A percentile compares a stretch with the other conserved stretches of the same genome.
Evolutionary conservation across 2,329 filamentous ascomycete species (phyloP).

Genomic region (Mariannaea elegans): DNA sequence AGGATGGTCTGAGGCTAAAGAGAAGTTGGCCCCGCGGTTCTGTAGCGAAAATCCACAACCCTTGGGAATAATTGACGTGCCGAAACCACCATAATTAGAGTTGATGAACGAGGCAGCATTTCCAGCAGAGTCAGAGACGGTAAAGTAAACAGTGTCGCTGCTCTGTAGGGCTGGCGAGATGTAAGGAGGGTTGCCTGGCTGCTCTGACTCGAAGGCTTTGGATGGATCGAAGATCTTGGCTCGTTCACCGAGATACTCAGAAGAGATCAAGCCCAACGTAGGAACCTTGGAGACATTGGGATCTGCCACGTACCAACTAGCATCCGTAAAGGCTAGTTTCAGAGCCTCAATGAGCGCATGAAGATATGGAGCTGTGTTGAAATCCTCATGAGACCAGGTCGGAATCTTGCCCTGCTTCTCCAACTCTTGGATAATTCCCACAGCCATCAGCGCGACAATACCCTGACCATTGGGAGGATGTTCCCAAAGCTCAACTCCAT

Average conservation of each 20-base stretch:
- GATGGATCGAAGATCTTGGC: slow-evolving; percentile 65
- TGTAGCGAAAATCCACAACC: slow-evolving; percentile 94
- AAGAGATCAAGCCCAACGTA: slow-evolving; percentile 72
- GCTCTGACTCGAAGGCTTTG: slow-evolving; percentile 66
- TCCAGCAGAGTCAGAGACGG: slow-evolving; percentile 80
- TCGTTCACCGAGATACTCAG: slow-evolving; percentile 78
- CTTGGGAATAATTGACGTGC: slow-evolving; percentile 83
- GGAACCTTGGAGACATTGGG: slow-evolving; percentile 78
- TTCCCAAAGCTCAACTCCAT: slow-evolving; percentile 87
- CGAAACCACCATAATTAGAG: slow-evolving; percentile 91
- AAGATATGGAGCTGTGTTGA: slow-evolving; percentile 83
- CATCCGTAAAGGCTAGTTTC: slow-evolving; percentile 90
- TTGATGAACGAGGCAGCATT: slow-evolving; percentile 98
- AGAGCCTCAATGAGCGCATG: slow-evolving; percentile 90
- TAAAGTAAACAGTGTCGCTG: slow-evolving; percentile 95
- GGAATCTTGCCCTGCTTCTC: slow-evolving; percentile 80
- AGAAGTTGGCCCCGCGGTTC: slow-evolving; percentile 91
- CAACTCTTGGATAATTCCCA: slow-evolving; percentile 89
- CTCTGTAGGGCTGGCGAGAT: slow-evolving; percentile 78
- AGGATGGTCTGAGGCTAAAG: slow-evolving; percentile 74
- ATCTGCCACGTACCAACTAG: slow-evolving; percentile 89
- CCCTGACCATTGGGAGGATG: slow-evolving; percentile 97
- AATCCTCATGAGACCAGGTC: slow-evolving; percentile 73
- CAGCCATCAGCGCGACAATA: slow-evolving; percentile 91
- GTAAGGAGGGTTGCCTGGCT: slow-evolving; percentile 69